Base-by-base conservation (phyloP, 768 basidiomycete genomes). In the Phanerochaete carnosa region DNA sequence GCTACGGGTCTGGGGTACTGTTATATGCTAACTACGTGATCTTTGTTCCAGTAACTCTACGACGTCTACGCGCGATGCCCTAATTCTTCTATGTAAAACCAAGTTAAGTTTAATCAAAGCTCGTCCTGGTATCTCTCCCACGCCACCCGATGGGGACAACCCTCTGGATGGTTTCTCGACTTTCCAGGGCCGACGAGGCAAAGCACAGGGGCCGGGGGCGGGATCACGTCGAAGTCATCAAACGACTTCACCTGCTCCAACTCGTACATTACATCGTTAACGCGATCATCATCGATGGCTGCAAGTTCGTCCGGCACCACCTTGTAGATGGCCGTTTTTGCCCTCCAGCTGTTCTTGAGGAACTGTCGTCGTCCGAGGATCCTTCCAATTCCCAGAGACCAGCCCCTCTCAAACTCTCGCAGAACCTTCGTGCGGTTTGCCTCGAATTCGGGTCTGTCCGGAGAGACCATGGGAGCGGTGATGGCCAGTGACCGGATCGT, bases 371-470 rank as follows among this genome's bases (percentile, higher is more conserved):
- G 79, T n/a, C 79, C 78, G n/a, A 70, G 70, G 25, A 90, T 73
- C 50, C 80, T 80, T 16, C 74, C 70, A 49, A 89, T 65, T 3
- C 88, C 89, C 64, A 85, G 81, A 2, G 71, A 69, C 88, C 88
- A 90, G 16, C 88, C 89, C 28, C 72, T 75, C 67, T 77, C 77
- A 65, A 90, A 92, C 62, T 83, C 81, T 0, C 69, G 69, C 12
- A 77, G 75, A 49, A 87, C 79, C 33, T 66, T 69, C 8, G 70
- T 71, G 56, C 80, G 75, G 25, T 70, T 73, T 3, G 30, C 53
- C 15, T 58, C 45, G n/a, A 61, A 55, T 9, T 55, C 45, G 22
- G 39, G 15, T 2, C 76, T 74, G n/a, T 65, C 66, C 30, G 70
- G 65, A 13, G 76, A 62, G 9, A 53, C 39, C 25, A 59, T 57